phyloP scores from a whole-genome alignment of 2,329 filamentous ascomycete species.

The Colletotrichum melonis region DNA sequence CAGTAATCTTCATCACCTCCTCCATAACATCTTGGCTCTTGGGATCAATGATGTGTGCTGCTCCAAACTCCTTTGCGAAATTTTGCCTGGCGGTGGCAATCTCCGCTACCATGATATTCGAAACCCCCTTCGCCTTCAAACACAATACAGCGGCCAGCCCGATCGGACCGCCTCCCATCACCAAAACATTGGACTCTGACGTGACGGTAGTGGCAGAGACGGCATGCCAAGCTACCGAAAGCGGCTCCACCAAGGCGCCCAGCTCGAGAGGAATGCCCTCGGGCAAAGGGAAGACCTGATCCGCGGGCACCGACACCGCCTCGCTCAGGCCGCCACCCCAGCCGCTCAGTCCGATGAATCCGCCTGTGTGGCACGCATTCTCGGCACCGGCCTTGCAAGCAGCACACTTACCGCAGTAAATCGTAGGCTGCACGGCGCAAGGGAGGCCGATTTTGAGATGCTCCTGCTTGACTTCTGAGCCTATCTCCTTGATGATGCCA shows the following conservation, averaged over 20 bases:
- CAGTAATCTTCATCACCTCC: conserved; percentile 33
- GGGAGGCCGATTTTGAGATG: conserved; percentile 62
- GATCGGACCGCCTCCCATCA: conserved; percentile 73
- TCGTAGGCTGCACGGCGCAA: conserved; percentile 67
- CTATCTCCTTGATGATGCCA: conserved; percentile 66
- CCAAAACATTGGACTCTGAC: conserved; percentile 58
- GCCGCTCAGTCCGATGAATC: conserved; percentile 47
- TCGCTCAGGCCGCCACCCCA: conserved; percentile 66
- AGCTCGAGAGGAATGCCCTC: conserved; percentile 62
- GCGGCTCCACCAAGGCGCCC: conserved; percentile 70
- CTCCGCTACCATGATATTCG: conserved; percentile 69
- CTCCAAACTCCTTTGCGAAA: conserved; percentile 65
- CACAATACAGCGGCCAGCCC: conserved; percentile 70
- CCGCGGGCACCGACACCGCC: conserved; percentile 59
- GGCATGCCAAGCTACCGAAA: conserved; percentile 74
- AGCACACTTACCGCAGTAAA: conserved; percentile 64
- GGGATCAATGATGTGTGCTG: conserved; percentile 41
- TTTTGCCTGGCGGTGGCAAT: conserved; percentile 60
- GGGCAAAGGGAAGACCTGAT: conserved; percentile 59
- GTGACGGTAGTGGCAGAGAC: conserved; percentile 45
- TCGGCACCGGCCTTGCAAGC: conserved; percentile 58
- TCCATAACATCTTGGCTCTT: conserved; percentile 35
- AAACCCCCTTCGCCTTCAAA: conserved; percentile 63
- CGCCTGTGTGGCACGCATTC: conserved; percentile 55
- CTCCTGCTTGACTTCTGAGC: conserved; percentile 10